Percentiles rank a stretch among this genome's conserved stretches.
phyloP scores from a whole-genome alignment of 345 rosid genomes.

The Reutealis trisperma region DNA sequence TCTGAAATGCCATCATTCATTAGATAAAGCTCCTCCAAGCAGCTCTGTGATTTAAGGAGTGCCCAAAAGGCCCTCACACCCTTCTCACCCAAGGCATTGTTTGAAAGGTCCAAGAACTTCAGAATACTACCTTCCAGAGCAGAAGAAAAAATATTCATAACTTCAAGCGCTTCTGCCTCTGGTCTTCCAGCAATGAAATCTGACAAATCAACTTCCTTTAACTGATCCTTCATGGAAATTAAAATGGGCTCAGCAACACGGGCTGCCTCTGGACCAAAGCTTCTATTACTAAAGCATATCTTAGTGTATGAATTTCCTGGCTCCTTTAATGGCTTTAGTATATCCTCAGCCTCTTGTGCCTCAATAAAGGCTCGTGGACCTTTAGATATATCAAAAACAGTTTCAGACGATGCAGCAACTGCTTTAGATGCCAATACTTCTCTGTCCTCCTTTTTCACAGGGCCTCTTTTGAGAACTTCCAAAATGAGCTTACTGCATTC shows the following conservation, averaged over 20 bases:
- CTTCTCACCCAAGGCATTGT: conserved; percentile 92
- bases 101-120: conserved; percentile 70
- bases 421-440: conserved; percentile 35
- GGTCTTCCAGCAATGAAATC: conserved; percentile 92
- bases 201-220: conserved; percentile 85
- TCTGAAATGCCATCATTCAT: conserved; percentile 92
- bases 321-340: conserved; percentile 68
- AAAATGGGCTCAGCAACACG: conserved; percentile 76
- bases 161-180: conserved; percentile 83
- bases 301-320: conserved; percentile 70
- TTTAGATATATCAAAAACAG: conserved; percentile 73
- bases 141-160: conserved; percentile 72
- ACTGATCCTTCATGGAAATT: conserved; percentile 63
- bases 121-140: conserved; percentile 73
- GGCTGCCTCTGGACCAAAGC: conserved; percentile 84
- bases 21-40: conserved; percentile 77
- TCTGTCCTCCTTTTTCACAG: conserved; percentile 30
- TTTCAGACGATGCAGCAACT: conserved; percentile 34
- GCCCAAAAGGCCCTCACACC: conserved; percentile 83
- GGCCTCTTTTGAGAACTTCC: conserved; percentile 78
- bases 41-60: conserved; percentile 68
- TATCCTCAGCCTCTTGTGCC: conserved; percentile 76
- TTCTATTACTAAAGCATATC: conserved; percentile 90
- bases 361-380: conserved; percentile 71
- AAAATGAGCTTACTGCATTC: conserved; percentile 85